Evolutionary conservation across 140 eudicot species (phyloP).

Genomic region (Eryngium alpinum): DNA sequence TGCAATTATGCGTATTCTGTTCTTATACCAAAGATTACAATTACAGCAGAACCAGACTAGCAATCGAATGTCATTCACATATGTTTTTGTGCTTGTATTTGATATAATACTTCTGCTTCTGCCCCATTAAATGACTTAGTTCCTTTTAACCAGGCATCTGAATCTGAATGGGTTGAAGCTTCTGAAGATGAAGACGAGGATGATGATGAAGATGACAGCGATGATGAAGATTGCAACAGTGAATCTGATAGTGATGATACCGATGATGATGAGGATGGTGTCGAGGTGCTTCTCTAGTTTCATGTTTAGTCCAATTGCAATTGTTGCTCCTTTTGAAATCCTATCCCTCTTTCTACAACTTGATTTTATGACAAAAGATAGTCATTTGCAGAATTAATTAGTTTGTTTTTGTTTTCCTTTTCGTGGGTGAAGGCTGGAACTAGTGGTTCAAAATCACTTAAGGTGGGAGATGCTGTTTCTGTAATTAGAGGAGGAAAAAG

Average conservation of each 20-base stretch:
- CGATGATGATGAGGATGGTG: slow-evolving; percentile 34
- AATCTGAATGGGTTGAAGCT: slow-evolving; percentile 95
- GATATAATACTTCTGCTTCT: neutral
- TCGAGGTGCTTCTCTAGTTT: slow-evolving; percentile 33
- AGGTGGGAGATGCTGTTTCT: slow-evolving; percentile 88
- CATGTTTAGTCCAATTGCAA: neutral
- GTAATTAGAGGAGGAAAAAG: slow-evolving; percentile 78
- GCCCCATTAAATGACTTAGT: neutral
- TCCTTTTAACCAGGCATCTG: slow-evolving; percentile 58
- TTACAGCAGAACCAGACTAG: neutral
- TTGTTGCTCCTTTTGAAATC: neutral
- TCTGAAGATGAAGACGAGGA: slow-evolving; percentile 79
- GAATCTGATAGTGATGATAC: slow-evolving; percentile 48
- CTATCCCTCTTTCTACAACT: slow-evolving; percentile 10
- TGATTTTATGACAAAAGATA: neutral
- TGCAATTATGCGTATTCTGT: neutral
- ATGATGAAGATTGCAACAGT: slow-evolving; percentile 36
- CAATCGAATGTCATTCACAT: neutral
- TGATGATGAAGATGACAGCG: slow-evolving; percentile 48
- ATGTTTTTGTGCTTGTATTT: neutral
- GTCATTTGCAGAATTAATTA: neutral
- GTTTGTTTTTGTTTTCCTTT: neutral
- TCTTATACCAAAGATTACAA: neutral
- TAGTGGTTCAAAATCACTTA: slow-evolving; percentile 28
- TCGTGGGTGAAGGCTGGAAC: slow-evolving; percentile 39